These are phyloP conservation scores for Phytopythium aichiense DNA, from an alignment of 352 stramenopile genomes.

Conservation along the genomic window DNA sequence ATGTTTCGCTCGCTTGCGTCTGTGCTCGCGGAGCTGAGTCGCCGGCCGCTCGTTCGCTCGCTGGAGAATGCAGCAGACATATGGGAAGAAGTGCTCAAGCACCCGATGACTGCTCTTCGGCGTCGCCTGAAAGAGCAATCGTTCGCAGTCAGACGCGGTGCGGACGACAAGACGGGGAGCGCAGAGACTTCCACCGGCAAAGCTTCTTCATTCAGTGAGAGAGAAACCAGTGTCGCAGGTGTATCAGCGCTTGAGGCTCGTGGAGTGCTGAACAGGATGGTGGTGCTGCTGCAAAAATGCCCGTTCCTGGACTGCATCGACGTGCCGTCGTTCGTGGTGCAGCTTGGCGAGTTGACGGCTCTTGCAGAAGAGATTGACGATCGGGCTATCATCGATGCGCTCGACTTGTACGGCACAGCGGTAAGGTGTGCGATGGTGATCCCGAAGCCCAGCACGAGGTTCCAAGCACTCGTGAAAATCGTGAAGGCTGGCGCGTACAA, in stretches of 20 bases:
- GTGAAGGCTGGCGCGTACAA: conserved; percentile 41
- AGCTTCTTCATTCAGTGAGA: background rate
- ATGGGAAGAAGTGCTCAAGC: conserved; percentile 37
- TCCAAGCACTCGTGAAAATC: conserved; percentile 35
- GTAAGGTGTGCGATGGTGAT: conserved; percentile 48
- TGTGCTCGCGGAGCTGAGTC: conserved; percentile 31
- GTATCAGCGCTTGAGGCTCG: conserved; percentile 16
- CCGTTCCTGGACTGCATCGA: conserved; percentile 62
- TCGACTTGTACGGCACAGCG: conserved; percentile 40
- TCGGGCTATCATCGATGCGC: conserved; percentile 6
- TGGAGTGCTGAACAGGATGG: conserved; percentile 25
- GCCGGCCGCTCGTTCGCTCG: conserved; percentile 28
- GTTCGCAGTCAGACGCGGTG: background rate
- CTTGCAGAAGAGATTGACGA: conserved; percentile 16
- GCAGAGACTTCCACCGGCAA: background rate
- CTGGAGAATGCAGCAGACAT: conserved; percentile 24
- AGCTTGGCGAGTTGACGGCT: conserved; percentile 33
- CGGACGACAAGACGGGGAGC: background rate
- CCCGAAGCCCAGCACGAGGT: conserved; percentile 27
- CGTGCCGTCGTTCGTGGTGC: conserved; percentile 40
- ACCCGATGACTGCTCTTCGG: conserved; percentile 8
- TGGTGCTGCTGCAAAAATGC: conserved; percentile 42
- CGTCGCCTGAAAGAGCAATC: conserved; percentile 10
- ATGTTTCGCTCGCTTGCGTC: conserved; percentile 46
- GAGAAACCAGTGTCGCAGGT: conserved; percentile 14